Percentiles rank a stretch among this genome's conserved stretches.
Conservation (phyloP, 2,329 filamentous ascomycete species). For the Colletotrichum falcatum region DNA sequence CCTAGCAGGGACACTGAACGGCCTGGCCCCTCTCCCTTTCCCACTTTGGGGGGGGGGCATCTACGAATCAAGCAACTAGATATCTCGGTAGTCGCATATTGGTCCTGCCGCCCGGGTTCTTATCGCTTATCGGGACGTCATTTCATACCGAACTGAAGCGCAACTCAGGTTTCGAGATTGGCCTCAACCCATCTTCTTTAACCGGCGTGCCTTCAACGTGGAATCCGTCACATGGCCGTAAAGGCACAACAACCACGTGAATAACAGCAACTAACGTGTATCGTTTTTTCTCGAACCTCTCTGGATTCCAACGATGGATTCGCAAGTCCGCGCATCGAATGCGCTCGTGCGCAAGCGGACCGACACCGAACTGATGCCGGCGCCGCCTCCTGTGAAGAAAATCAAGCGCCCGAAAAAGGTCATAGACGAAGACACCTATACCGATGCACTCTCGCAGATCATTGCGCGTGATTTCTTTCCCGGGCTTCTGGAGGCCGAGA, state of each 20-base stretch:
- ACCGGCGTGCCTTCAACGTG: background rate
- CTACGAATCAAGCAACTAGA: background rate
- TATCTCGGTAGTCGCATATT: constrained; percentile 10
- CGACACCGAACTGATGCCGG: constrained; percentile 84
- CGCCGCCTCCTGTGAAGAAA: constrained; percentile 84
- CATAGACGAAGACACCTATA: constrained; percentile 94
- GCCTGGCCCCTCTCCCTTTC: constrained; percentile 14
- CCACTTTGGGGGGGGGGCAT: background rate
- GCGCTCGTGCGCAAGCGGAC: constrained; percentile 76
- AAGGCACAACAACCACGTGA: background rate
- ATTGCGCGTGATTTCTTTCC: constrained; percentile 98
- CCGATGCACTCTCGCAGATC: constrained; percentile 89
- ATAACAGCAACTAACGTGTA: background rate
- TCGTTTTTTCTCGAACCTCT: background rate
- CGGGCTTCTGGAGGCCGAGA: constrained; percentile 85
- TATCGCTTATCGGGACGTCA: constrained; percentile 24
- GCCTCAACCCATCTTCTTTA: background rate
- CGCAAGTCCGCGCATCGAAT: constrained; percentile 55
- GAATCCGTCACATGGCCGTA: constrained; percentile 9
- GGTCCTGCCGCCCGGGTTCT: background rate
- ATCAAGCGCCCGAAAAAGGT: constrained; percentile 92
- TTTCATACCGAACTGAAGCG: constrained; percentile 6
- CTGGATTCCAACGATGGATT: constrained; percentile 52
- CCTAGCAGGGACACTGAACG: constrained; percentile 20
- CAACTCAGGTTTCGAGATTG: constrained; percentile 13